A percentile compares a stretch with the other conserved stretches of the same genome.
Evolutionary conservation across 2,329 filamentous ascomycete species (phyloP).

Genomic region (Xylaria sp.): DNA sequence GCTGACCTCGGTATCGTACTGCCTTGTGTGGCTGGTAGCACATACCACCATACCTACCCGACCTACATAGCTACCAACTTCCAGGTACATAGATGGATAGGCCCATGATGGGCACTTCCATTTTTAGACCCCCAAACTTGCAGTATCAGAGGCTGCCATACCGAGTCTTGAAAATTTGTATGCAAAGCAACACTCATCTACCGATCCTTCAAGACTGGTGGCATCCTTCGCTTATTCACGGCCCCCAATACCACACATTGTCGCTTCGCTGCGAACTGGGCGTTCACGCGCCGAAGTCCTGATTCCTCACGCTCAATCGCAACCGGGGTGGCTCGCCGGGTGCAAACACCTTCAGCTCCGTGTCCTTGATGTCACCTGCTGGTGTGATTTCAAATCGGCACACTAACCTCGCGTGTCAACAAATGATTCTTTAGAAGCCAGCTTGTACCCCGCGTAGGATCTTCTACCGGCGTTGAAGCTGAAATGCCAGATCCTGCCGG

Average conservation of each 20-base stretch:
- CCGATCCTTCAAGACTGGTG: too few species aligned
- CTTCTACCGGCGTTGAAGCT: constrained; percentile 29
- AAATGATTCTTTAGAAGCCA: constrained; percentile 36
- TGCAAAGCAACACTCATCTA: too few species aligned
- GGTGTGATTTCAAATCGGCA: constrained; percentile 36
- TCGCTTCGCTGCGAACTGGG: constrained; percentile 27
- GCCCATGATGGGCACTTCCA: too few species aligned
- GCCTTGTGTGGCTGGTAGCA: too few species aligned
- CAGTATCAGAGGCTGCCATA: too few species aligned
- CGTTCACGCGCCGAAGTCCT: constrained; percentile 28
- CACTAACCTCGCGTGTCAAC: constrained; percentile 32
- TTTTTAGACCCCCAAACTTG: too few species aligned
- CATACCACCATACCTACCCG: too few species aligned
- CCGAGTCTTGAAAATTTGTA: too few species aligned
- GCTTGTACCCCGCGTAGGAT: constrained; percentile 36
- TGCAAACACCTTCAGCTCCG: constrained; percentile 25
- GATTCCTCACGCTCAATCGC: constrained; percentile 13
- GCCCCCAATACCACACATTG: constrained; percentile 18
- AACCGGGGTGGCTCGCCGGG: constrained; percentile 28
- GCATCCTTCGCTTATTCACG: too few species aligned
- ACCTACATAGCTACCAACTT: too few species aligned
- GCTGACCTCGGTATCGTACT: too few species aligned
- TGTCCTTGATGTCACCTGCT: constrained; percentile 25
- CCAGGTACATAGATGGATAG: too few species aligned
- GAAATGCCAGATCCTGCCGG: constrained; percentile 32